Conservation (phyloP, 2,329 filamentous ascomycete genomes). For the Claviceps digitariae region DNA sequence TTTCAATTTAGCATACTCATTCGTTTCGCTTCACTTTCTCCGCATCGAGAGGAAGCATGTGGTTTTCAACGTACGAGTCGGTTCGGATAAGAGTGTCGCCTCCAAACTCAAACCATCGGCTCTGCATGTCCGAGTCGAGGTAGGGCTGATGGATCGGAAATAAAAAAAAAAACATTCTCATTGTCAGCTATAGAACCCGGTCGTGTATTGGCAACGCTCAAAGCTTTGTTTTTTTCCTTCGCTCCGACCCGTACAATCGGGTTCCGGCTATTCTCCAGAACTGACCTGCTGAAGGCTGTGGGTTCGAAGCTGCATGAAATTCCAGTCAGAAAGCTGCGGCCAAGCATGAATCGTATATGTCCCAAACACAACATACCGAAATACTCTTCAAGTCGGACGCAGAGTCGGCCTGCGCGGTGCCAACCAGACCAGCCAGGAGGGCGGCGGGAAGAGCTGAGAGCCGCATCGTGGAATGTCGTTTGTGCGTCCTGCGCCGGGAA, state of each 20-base stretch:
- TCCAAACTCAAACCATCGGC: conserved; percentile 98
- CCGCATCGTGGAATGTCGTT: conserved; percentile 26
- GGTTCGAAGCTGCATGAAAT: conserved; percentile 55
- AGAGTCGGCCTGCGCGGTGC: conserved; percentile 34
- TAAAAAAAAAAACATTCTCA: background rate
- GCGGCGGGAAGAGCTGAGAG: conserved; percentile 32
- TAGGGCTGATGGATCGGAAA: conserved; percentile 54
- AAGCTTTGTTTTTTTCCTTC: background rate
- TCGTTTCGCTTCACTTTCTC: background rate
- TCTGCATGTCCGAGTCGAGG: conserved; percentile 95
- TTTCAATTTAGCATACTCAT: background rate
- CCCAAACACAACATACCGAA: conserved; percentile 22
- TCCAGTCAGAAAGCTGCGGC: background rate
- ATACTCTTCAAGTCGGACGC: conserved; percentile 39
- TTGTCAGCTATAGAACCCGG: background rate
- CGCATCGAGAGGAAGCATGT: background rate
- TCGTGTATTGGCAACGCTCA: background rate
- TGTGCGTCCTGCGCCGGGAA: conserved; percentile 1
- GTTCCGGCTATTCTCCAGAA: conserved; percentile 11
- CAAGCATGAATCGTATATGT: background rate
- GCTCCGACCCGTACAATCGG: background rate
- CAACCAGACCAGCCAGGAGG: conserved; percentile 36
- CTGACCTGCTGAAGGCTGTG: conserved; percentile 70
- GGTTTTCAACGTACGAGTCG: conserved; percentile 40
- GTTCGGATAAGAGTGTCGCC: conserved; percentile 78